Base-by-base conservation (phyloP, 495 filamentous ascomycete genomes). In the Staphylotrichum tortipilum region DNA sequence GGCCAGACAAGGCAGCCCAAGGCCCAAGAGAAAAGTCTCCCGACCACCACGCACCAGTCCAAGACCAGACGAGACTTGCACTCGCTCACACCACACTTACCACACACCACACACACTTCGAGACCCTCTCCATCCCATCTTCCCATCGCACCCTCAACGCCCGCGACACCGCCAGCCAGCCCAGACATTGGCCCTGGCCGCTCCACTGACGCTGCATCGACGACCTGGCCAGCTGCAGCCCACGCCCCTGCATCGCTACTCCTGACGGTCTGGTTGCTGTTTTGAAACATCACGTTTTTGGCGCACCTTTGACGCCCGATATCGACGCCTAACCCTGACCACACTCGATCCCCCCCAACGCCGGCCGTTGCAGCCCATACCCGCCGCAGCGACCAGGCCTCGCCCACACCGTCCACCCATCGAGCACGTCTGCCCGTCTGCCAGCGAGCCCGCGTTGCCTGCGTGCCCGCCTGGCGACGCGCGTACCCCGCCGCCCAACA, bases 391-490 rank as follows among this genome's bases (percentile, higher is more conserved):
- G 7, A 35, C n/a, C 33, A 34, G 30, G 31, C 30, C 44, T 10
- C 26, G 26, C 6, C 26, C 26, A 28, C 26, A 28, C 26, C 26
- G n/a, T n/a, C n/a, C n/a, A n/a, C n/a, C n/a, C n/a, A 46, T 6
- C 44, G 4, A 19, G 4, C 19, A 29, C 21, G 6, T 15, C 6
- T 23, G 18, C 21, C 5, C 22, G 17, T n/a, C 34, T 3, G 7
- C 17, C 44, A 22, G 40, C 35, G 33, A 45, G 31, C 12, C 38
- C 11, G 33, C 42, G 42, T 39, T 39, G 28, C 51, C 57, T 65
- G 53, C 52, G 46, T 59, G 52, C 51, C 50, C 50, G 47, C 59
- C 54, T 59, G 58, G 50, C 60, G 53, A 59, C 47, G 52, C 50
- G 52, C 63, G 44, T 46, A 56, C 24, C 53, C n/a, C 46, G 44